Percentiles rank a stretch among this genome's conserved stretches.
Conservation (phyloP, 1,284 basidiomycete genomes). For the Peniophora sp. region DNA sequence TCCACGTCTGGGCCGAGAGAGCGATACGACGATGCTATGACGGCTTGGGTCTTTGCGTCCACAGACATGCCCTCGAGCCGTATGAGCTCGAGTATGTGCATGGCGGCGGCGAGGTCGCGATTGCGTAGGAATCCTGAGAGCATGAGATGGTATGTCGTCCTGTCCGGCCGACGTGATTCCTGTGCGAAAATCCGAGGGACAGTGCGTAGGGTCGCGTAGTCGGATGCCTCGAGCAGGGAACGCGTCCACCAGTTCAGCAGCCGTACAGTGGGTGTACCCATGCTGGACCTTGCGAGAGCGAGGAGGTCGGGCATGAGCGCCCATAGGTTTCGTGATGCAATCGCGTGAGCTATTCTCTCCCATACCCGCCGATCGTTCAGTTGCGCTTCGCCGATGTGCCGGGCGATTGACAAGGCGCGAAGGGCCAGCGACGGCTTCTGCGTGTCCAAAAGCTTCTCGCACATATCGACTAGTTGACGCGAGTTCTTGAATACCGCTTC, state of each 20-base stretch:
- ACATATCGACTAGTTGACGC: background rate
- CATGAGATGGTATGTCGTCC: conserved; percentile 59
- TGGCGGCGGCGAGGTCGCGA: conserved; percentile 48
- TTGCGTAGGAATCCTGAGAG: conserved; percentile 62
- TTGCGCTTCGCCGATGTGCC: background rate
- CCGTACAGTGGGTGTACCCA: conserved; percentile 38
- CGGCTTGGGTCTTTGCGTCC: conserved; percentile 49
- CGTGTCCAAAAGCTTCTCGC: background rate
- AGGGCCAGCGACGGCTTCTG: background rate
- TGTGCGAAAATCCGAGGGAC: conserved; percentile 42
- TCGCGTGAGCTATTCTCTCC: background rate
- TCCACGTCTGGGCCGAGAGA: conserved; percentile 48
- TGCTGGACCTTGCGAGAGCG: background rate
- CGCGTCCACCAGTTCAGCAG: conserved; percentile 64
- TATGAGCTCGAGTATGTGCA: conserved; percentile 46
- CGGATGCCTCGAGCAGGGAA: conserved; percentile 44
- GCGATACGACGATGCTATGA: conserved; percentile 51
- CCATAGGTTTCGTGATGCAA: background rate
- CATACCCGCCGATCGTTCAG: background rate
- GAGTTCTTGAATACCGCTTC: background rate
- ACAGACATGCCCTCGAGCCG: conserved; percentile 41
- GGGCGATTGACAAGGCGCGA: background rate
- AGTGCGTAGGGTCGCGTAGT: conserved; percentile 36
- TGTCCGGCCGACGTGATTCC: conserved; percentile 37
- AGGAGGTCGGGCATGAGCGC: background rate